phyloP scores from a whole-genome alignment of 257 asterid species.

The Jasminum sambac region DNA sequence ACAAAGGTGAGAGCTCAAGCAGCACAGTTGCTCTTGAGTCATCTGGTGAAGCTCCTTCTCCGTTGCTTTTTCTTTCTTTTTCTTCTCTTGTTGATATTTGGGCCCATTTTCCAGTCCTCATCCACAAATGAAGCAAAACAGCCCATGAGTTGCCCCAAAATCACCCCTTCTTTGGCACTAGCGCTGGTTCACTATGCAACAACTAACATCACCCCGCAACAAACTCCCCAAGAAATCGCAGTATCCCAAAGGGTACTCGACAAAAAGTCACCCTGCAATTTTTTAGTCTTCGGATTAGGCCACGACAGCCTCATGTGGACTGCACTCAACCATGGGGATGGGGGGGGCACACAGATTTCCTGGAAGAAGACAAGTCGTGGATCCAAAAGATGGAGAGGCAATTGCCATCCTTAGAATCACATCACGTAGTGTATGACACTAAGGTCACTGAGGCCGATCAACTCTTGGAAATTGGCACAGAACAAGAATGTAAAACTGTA shows the following conservation, averaged over 20 bases:
- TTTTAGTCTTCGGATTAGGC: constrained; percentile 81
- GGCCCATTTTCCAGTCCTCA: background rate
- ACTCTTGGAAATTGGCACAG: constrained; percentile 48
- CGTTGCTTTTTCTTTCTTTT: background rate
- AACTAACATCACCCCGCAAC: constrained; percentile 84
- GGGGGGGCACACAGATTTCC: constrained; percentile 76
- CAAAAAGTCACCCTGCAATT: constrained; percentile 73
- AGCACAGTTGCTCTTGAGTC: background rate
- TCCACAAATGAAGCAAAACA: constrained; percentile 15
- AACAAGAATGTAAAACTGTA: constrained; percentile 56
- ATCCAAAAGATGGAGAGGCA: constrained; percentile 50
- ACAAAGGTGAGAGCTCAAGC: background rate
- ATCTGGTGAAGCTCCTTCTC: background rate
- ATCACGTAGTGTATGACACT: constrained; percentile 68
- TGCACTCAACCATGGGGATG: constrained; percentile 73
- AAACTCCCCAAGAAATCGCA: constrained; percentile 68
- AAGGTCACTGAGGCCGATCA: constrained; percentile 70
- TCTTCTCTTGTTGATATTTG: constrained; percentile 1
- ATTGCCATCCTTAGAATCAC: constrained; percentile 59
- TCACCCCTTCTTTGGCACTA: constrained; percentile 61
- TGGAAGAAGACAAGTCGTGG: constrained; percentile 84
- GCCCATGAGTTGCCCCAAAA: constrained; percentile 48
- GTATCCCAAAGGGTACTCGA: constrained; percentile 65
- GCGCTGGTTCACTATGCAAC: constrained; percentile 82
- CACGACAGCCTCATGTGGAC: constrained; percentile 95